A percentile compares a stretch with the other conserved stretches of the same genome.
Conservation (phyloP, 2,329 filamentous ascomycete species). For the Phialophora chinensis region DNA sequence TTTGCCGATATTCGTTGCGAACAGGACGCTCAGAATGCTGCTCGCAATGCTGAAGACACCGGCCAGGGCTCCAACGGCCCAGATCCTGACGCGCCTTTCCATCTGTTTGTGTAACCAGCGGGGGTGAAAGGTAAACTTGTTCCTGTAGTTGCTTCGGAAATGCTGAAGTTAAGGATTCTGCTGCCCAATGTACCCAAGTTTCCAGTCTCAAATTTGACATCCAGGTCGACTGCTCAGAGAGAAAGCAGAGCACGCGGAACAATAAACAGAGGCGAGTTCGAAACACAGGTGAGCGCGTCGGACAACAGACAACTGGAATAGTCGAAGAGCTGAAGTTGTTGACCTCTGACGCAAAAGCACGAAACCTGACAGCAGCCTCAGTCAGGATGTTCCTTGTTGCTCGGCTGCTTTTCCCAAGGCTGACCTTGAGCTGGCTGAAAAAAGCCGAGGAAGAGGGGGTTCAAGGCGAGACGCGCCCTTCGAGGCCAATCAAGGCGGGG, state of each 20-base stretch:
- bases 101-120: constrained; percentile 27
- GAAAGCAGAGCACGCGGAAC: constrained; percentile 14
- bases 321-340: constrained; percentile 25
- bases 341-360: constrained; percentile 24
- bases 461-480: constrained; percentile 23
- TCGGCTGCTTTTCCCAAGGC: constrained; percentile 5
- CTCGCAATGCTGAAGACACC: constrained; percentile 32
- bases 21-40: constrained; percentile 34
- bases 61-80: constrained; percentile 34
- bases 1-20: constrained; percentile 30
- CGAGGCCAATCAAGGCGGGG: constrained; percentile 27
- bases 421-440: constrained; percentile 12
- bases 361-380: constrained; percentile 21
- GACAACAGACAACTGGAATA: constrained; percentile 8
- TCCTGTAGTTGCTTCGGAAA: background rate
- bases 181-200: background rate
- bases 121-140: constrained; percentile 17
- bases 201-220: constrained; percentile 18
- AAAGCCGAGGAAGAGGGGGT: constrained; percentile 12
- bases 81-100: constrained; percentile 32
- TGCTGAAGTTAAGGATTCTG: background rate
- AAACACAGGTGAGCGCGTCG: constrained; percentile 4
- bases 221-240: constrained; percentile 11
- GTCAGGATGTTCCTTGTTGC: constrained; percentile 28
- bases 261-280: constrained; percentile 4